Evolutionary conservation across 306 rosid species (phyloP).

Genomic region (Psophocarpus tetragonolobus): DNA sequence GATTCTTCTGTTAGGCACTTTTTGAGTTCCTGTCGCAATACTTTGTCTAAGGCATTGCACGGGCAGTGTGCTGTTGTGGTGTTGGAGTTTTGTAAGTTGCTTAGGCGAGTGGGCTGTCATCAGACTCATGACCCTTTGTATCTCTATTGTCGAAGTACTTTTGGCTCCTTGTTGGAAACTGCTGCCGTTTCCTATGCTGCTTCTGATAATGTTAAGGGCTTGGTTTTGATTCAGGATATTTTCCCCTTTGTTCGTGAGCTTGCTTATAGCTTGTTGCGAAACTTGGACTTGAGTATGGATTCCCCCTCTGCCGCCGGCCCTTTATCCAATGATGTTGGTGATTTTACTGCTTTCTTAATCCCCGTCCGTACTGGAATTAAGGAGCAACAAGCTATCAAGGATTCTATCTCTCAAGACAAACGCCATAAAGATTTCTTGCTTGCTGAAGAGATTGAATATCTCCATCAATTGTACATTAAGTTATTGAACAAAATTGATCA

Average conservation of each 20-base stretch:
- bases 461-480: constrained; percentile 40
- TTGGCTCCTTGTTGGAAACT: constrained; percentile 64
- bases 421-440: constrained; percentile 35
- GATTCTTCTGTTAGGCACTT: constrained; percentile 66
- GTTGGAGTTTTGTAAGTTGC: constrained; percentile 82
- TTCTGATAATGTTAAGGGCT: constrained; percentile 32
- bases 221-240: constrained; percentile 54
- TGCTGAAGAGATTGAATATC: constrained; percentile 55
- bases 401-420: constrained; percentile 11
- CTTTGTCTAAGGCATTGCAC: constrained; percentile 45
- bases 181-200: constrained; percentile 34
- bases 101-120: constrained; percentile 53
- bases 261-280: constrained; percentile 51
- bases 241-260: constrained; percentile 74
- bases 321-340: constrained; percentile 53
- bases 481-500: constrained; percentile 54
- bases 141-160: constrained; percentile 65
- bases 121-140: constrained; percentile 78
- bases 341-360: constrained; percentile 57
- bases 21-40: constrained; percentile 44
- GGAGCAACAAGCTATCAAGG: constrained; percentile 29
- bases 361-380: constrained; percentile 55
- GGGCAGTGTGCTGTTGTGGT: constrained; percentile 58
- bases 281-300: constrained; percentile 55
- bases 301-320: constrained; percentile 48